Evolutionary conservation across 2,329 filamentous ascomycete genomes (phyloP), one percentile per base, ranked within the genome.

Genomic region (Macroventuria anomochaeta): DNA sequence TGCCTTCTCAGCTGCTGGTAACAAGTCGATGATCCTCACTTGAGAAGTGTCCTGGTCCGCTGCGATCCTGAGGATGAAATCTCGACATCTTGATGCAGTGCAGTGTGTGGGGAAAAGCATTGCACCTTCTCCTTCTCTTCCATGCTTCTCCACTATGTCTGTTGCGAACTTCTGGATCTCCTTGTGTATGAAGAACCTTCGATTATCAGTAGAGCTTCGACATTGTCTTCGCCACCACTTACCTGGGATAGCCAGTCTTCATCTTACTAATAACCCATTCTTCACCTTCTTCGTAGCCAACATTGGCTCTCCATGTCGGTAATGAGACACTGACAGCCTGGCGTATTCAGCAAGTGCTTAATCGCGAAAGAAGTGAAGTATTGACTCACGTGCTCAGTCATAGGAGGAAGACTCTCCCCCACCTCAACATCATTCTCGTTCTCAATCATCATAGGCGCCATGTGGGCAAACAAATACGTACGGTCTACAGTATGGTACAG

Each of bases 271-370:
- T 61, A n/a, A 99, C 90, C 88, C 91, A 95, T 51, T 87, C 80
- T 71, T 96, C 84, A 43, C 92, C 93, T 75, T 99, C 92, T 75
- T 99, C 95, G 70, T 99, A 99, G 33, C 86, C 93, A 32, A 99
- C 81, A 68, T 96, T 97, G 61, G 92, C 82, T 62, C 82, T 83
- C 95, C 95, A 99, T 77, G 92, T 96, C 32, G 95, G 95, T 21
- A 99, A 80, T 13, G 95, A 97, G 34, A 97, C 93, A 74, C 93
- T 97, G 61, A 97, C 91, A 61, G 93, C 95, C 93, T 97, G 61
- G 46, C 28, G 34, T 37, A 38, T 58, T 65, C 64, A 69, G 60
- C 47, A 58, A 39, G 36, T 36, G 43, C 12, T 37, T 31, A 23
- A 7, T 18, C 29, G 26, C 25, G 15, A 33, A 20, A 25, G 25